phyloP scores from a whole-genome alignment of 306 rosid species.

The Rosa lucieae region DNA sequence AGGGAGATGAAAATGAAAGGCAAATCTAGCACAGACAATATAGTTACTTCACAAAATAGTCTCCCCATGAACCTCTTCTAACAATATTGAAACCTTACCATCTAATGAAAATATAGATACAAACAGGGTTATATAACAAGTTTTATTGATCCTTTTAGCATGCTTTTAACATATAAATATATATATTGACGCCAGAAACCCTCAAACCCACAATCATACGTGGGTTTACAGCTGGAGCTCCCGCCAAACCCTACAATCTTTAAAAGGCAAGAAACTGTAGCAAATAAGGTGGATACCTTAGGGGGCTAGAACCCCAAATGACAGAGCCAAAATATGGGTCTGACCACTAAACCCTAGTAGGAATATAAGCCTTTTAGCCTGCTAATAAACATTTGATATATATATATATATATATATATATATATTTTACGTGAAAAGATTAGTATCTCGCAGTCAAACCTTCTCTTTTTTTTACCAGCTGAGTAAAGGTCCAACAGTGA shows the following conservation, averaged over 20 bases:
- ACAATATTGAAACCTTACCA: too few species aligned
- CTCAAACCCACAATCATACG: too few species aligned
- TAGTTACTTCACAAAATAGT: too few species aligned
- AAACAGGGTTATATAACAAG: too few species aligned
- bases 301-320: neutral
- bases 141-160: too few species aligned
- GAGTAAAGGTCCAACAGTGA: too few species aligned
- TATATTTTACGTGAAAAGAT: neutral
- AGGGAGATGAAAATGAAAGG: neutral
- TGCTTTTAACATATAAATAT: too few species aligned
- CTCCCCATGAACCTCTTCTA: too few species aligned
- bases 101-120: too few species aligned
- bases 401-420: neutral
- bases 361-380: neutral
- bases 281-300: neutral
- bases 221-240: neutral
- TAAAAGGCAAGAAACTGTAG: neutral
- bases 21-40: neutral
- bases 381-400: neutral
- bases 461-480: too few species aligned
- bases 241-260: neutral
- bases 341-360: neutral
- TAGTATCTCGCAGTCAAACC: neutral
- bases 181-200: too few species aligned
- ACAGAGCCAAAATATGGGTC: neutral